Percentiles rank a stretch among this genome's conserved stretches.
These are phyloP conservation scores for Nosema muscidifuracis DNA, from an alignment of 371 early-diverging fungal genomes.

Conservation along the genomic window DNA sequence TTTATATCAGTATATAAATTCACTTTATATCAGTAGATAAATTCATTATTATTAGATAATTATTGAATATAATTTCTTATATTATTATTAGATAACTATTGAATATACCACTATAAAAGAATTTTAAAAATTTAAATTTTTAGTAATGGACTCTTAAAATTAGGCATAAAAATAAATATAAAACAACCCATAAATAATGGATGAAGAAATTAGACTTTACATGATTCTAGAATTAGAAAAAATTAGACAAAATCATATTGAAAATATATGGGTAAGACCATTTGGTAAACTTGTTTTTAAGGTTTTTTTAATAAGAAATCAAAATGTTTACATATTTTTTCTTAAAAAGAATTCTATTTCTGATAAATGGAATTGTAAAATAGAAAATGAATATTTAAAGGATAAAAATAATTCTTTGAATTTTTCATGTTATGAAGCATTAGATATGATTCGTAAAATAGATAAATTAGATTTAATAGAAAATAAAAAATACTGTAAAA, in stretches of 20 bases:
- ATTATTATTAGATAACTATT: too few species aligned
- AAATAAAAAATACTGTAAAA: too few species aligned
- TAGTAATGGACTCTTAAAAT: too few species aligned
- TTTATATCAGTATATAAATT: too few species aligned
- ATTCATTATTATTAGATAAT: too few species aligned
- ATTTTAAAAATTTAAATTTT: too few species aligned
- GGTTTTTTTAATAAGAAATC: neutral
- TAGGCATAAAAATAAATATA: too few species aligned
- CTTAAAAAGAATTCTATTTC: neutral
- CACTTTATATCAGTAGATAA: too few species aligned
- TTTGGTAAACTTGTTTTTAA: neutral
- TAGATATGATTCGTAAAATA: neutral
- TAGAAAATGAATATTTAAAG: neutral
- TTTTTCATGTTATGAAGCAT: neutral
- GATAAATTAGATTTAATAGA: neutral
- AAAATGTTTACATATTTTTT: neutral
- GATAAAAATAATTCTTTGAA: neutral
- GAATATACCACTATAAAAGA: too few species aligned
- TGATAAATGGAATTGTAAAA: neutral
- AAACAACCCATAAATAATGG: neutral
- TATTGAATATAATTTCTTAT: too few species aligned
- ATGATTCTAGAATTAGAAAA: slow-evolving; percentile 13
- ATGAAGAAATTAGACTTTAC: neutral
- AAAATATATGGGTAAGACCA: neutral
- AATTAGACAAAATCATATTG: neutral